Evolutionary conservation across 148 eudicot species (phyloP).

Genomic region (Dysphania ambrosioides): DNA sequence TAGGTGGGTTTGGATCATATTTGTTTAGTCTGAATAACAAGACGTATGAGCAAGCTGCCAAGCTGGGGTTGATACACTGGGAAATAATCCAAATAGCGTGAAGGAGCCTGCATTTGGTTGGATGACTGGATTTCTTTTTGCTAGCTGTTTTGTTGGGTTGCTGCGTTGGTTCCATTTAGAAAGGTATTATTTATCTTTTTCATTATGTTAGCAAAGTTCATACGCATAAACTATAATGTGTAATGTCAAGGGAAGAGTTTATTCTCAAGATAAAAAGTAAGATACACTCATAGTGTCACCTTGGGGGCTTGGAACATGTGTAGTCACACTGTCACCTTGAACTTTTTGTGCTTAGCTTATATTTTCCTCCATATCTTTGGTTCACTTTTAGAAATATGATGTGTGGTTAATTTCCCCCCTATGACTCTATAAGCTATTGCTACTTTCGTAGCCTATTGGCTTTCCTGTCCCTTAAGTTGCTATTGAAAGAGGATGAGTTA

Average conservation of each 20-base stretch:
- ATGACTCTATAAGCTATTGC: background rate
- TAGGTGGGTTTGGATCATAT: slow-evolving; percentile 88
- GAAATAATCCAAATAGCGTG: slow-evolving; percentile 58
- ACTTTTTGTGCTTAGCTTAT: slow-evolving; percentile 7
- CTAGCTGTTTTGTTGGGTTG: slow-evolving; percentile 66
- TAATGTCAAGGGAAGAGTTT: too few species aligned
- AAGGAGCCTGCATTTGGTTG: slow-evolving; percentile 69
- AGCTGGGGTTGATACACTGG: slow-evolving; percentile 68
- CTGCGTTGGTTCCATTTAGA: slow-evolving; percentile 82
- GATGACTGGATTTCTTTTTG: slow-evolving; percentile 83
- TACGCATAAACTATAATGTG: background rate
- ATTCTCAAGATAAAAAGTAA: background rate
- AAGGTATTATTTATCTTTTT: slow-evolving; percentile 41
- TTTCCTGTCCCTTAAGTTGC: background rate
- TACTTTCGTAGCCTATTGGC: slow-evolving; percentile 15
- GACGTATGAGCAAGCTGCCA: slow-evolving; percentile 73
- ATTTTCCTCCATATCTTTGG: slow-evolving; percentile 17
- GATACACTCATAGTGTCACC: background rate
- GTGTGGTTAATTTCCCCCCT: slow-evolving; percentile 21
- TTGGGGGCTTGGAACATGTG: slow-evolving; percentile 10
- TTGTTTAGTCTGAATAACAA: slow-evolving; percentile 68
- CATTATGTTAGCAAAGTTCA: background rate
- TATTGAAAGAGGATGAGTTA: slow-evolving; percentile 10
- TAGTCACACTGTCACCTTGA: slow-evolving; percentile 1
- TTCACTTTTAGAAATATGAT: slow-evolving; percentile 5